Conservation (phyloP, 306 rosid species). For the Prunus kanzakura region DNA sequence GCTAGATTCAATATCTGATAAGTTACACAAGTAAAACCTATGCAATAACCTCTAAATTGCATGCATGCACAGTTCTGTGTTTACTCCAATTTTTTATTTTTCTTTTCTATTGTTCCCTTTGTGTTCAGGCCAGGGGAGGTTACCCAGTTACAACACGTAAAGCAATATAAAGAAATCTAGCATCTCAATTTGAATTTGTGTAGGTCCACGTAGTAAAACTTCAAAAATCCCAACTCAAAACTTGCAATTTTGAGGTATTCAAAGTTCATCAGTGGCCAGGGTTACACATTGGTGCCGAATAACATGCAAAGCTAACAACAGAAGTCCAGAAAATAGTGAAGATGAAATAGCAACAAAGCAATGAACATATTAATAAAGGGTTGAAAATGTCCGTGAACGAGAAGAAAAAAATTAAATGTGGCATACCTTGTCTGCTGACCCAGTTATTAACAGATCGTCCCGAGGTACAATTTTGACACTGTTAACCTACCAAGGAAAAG, state of each 20-base stretch:
- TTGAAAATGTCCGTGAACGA: background rate
- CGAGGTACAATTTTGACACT: slow-evolving; percentile 81
- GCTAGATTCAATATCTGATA: background rate
- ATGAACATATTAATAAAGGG: background rate
- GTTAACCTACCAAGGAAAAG: slow-evolving; percentile 56
- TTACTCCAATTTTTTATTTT: background rate
- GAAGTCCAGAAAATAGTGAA: background rate
- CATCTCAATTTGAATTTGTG: background rate
- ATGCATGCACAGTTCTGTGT: background rate
- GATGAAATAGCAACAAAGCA: background rate
- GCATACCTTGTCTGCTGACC: slow-evolving; percentile 88
- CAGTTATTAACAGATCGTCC: slow-evolving; percentile 68
- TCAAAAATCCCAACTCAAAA: background rate
- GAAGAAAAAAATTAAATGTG: background rate
- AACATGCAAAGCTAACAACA: background rate
- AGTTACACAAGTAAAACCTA: background rate
- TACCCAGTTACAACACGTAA: background rate
- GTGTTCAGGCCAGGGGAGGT: background rate
- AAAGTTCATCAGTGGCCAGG: background rate
- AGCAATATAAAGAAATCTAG: background rate
- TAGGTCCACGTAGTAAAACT: background rate
- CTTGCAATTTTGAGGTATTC: background rate
- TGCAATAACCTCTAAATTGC: background rate
- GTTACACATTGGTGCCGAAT: background rate
- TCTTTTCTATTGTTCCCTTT: background rate